Evolutionary conservation across 1,139 yeast species (phyloP), one percentile per base, ranked within the genome.

Genomic region (Suhomyces yuchorum): DNA sequence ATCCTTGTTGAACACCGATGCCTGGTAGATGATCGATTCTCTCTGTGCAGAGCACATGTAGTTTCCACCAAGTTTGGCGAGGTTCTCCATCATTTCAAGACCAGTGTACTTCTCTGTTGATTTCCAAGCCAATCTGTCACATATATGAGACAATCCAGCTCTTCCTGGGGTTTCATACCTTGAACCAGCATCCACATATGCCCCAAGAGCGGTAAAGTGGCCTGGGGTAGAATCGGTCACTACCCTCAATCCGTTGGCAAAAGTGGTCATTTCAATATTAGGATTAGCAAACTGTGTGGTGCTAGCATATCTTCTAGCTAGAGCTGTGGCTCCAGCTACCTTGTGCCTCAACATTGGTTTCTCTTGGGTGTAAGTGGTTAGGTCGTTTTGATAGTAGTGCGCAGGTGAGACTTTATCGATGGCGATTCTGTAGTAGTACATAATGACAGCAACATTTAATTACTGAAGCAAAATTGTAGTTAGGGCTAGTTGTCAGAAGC

Each of bases 1-100:
- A 62, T 92, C 97, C 46, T 71, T 80, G 63, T 92, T 91, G 74
- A 93, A 93, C 1, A 91, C 96, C 1, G 96, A 85, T 2, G 97
- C 96, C 66, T 93, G 98, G 66, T 93, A 93, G 71, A 93, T 82
- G 73, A 93, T 79, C 4, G 95, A 81, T 64, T 93, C 99, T 61
- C 99, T 78, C 24, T 96, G 89, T 1, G 97, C 89, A 1, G 96
- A 86, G 62, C 97, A 88, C 83, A 90, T 92, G 67, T 87, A 91
- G 66, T 92, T 93, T 11, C 99, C 99, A 38, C 99, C 99, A 47
- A 93, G 69, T 44, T 82, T 75, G 47, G 90, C 91, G 55, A 93
- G 73, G 33, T 80, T 78, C 56, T 87, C 87, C 57, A 88, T 77
- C 90, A 93, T 88, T 49, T 86, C 80, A 33, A 77, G 68, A 3